Evolutionary conservation across 1,139 yeast genomes (phyloP).

Genomic region (Sugiyamaella castrensis): DNA sequence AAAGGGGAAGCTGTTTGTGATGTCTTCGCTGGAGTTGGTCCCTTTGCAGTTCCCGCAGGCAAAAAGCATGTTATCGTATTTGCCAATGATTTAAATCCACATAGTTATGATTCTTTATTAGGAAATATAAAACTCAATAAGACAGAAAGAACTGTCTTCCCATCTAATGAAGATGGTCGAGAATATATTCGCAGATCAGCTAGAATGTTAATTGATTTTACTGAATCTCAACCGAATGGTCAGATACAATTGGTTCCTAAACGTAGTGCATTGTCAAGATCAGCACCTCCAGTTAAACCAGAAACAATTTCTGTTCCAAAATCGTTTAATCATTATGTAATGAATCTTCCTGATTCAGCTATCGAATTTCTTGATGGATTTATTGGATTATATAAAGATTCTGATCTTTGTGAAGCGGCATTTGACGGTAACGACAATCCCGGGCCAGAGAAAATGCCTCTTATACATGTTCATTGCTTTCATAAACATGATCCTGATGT

Average conservation of each 20-base stretch:
- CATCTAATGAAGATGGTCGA: constrained; percentile 79
- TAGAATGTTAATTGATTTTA: constrained; percentile 43
- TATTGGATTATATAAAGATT: constrained; percentile 59
- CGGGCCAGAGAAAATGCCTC: constrained; percentile 49
- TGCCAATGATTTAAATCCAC: constrained; percentile 94
- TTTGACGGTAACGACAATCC: constrained; percentile 24
- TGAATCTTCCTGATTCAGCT: constrained; percentile 96
- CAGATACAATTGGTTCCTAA: constrained; percentile 24
- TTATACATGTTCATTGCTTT: constrained; percentile 86
- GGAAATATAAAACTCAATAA: constrained; percentile 66
- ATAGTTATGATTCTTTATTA: constrained; percentile 65
- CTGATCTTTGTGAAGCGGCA: constrained; percentile 37
- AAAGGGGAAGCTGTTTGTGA: constrained; percentile 74
- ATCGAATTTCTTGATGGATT: constrained; percentile 77
- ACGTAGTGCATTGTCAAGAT: constrained; percentile 24
- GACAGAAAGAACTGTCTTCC: constrained; percentile 55
- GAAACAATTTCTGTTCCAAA: constrained; percentile 48
- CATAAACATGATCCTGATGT: constrained; percentile 76
- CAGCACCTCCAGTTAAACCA: constrained; percentile 23
- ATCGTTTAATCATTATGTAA: constrained; percentile 69
- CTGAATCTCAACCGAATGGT: constrained; percentile 18
- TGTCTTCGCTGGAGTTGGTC: constrained; percentile 99
- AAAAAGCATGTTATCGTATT: constrained; percentile 74
- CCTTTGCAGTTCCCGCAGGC: constrained; percentile 95
- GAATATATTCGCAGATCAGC: constrained; percentile 69